Evolutionary conservation across 345 rosid genomes (phyloP).

Genomic region (Moringa oleifera): DNA sequence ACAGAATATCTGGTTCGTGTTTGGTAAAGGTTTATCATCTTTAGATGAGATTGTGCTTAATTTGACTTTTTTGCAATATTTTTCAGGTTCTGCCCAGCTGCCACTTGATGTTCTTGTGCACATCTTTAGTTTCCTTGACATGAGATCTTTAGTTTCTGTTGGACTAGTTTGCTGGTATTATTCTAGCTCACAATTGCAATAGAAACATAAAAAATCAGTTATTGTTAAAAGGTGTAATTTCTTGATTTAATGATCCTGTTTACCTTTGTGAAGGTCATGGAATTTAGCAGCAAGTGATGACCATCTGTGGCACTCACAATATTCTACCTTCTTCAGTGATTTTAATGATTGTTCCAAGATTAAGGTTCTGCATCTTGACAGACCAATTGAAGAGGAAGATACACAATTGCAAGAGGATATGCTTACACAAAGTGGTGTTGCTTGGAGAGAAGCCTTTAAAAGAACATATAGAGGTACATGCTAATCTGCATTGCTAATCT

Average conservation of each 20-base stretch:
- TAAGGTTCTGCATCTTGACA: constrained; percentile 1
- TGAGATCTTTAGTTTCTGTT: constrained; percentile 49
- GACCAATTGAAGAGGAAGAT: neutral
- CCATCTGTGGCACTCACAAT: constrained; percentile 53
- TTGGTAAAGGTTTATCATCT: too few species aligned
- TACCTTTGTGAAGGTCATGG: constrained; percentile 64
- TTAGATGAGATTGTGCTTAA: neutral
- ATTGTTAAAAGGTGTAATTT: too few species aligned
- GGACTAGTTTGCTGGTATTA: constrained; percentile 63
- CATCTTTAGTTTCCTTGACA: constrained; percentile 64
- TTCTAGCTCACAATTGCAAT: constrained; percentile 8
- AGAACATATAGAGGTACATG: constrained; percentile 44
- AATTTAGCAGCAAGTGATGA: constrained; percentile 54
- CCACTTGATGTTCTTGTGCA: constrained; percentile 66
- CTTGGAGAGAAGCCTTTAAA: constrained; percentile 65
- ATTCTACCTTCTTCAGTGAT: constrained; percentile 28
- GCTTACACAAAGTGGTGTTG: constrained; percentile 19
- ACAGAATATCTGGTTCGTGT: too few species aligned
- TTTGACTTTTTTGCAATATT: neutral
- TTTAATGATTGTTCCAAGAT: constrained; percentile 13
- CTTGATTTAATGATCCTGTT: neutral
- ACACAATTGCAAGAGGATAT: neutral
- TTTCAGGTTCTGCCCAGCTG: constrained; percentile 50
- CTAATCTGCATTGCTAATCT: neutral
- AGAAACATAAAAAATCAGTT: too few species aligned